These are phyloP conservation scores for Cryptococcus sp. DNA, from an alignment of 1,284 basidiomycete genomes.

Conservation along the genomic window DNA sequence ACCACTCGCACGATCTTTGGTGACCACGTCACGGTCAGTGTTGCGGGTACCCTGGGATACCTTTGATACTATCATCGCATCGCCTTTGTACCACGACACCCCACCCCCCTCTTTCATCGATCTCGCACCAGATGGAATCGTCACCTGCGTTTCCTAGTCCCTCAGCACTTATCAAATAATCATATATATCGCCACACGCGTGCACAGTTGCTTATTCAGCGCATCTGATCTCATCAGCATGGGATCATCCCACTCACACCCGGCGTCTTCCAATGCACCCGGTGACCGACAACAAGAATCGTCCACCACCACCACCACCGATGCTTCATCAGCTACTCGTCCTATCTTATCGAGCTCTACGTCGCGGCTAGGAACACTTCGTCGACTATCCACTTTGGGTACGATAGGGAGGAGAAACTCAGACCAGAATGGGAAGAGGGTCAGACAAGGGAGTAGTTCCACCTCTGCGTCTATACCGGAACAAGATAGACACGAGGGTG, in stretches of 20 bases:
- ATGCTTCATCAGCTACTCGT: conserved; percentile 1
- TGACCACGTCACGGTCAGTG: too few species aligned
- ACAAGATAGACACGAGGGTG: neutral
- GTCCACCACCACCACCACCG: conserved; percentile 10
- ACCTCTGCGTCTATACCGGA: neutral
- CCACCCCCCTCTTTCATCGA: too few species aligned
- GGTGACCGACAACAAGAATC: conserved; percentile 3
- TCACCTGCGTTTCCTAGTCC: too few species aligned
- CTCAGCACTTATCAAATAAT: neutral
- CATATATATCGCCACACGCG: neutral
- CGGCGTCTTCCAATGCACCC: too few species aligned
- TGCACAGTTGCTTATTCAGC: conserved; percentile 1
- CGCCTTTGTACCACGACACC: too few species aligned
- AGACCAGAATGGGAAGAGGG: conserved; percentile 8
- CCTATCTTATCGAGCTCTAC: neutral
- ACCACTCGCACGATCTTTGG: too few species aligned
- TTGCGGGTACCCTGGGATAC: too few species aligned
- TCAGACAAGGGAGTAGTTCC: conserved; percentile 10
- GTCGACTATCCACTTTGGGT: conserved; percentile 18
- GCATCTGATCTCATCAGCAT: conserved; percentile 9
- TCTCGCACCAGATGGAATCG: too few species aligned
- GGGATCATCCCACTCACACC: conserved; percentile 34
- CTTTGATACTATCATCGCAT: too few species aligned
- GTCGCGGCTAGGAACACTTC: conserved; percentile 8
- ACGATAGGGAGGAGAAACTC: neutral